These are phyloP conservation scores for Hypoxylon sp. DNA, from an alignment of 2,329 filamentous ascomycete species.

Conservation along the genomic window DNA sequence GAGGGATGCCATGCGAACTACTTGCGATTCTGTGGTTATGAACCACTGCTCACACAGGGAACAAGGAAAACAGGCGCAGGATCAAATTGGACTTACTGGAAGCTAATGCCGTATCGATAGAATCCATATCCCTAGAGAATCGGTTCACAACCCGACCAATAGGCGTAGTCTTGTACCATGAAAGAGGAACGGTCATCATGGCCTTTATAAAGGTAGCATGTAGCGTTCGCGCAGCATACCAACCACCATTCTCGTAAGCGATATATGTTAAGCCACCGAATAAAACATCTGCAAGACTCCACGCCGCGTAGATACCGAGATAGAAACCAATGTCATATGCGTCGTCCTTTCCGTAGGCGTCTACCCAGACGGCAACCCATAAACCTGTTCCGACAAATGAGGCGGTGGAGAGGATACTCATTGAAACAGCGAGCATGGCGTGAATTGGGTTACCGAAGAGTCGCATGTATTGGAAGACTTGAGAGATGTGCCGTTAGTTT, in stretches of 20 bases:
- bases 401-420: conserved; percentile 60
- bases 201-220: conserved; percentile 67
- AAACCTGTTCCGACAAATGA: conserved; percentile 61
- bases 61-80: not conserved
- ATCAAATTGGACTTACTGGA: conserved; percentile 46
- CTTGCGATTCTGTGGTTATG: not conserved
- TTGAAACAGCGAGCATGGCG: conserved; percentile 57
- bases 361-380: conserved; percentile 69
- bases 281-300: conserved; percentile 61
- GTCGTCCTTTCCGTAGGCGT: conserved; percentile 62
- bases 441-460: conserved; percentile 65
- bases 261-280: conserved; percentile 61
- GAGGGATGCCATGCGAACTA: not conserved
- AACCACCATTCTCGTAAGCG: conserved; percentile 68
- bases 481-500: conserved; percentile 36
- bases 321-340: conserved; percentile 66
- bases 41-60: not conserved
- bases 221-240: conserved; percentile 68
- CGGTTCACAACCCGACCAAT: conserved; percentile 69
- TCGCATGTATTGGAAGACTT: conserved; percentile 66
- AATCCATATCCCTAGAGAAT: conserved; percentile 70
- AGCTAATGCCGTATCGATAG: conserved; percentile 65
- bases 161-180: conserved; percentile 70
- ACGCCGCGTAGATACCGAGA: conserved; percentile 65
- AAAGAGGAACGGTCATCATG: conserved; percentile 67